phyloP scores from a whole-genome alignment of 2,329 filamentous ascomycete species.

The Aspergillus sp. region DNA sequence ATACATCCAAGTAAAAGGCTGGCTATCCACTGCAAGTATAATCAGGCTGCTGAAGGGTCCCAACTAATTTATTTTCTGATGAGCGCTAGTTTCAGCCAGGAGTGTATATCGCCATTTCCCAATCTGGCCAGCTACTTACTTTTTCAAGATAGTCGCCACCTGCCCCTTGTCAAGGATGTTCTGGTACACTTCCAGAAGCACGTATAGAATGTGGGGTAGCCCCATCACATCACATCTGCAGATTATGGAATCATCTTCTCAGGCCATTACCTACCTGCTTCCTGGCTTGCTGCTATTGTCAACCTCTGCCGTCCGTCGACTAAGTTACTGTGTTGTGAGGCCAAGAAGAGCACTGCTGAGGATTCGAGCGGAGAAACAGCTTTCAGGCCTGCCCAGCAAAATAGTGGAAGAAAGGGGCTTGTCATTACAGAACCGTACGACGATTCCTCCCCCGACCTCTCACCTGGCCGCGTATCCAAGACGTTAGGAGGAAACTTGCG shows the following conservation, averaged over 20 bases:
- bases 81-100: background rate
- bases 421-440: background rate
- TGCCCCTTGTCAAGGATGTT: background rate
- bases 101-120: background rate
- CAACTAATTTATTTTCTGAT: background rate
- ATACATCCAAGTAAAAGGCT: too few relatives aligned
- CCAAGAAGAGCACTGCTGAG: slow-evolving; percentile 17
- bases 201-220: background rate
- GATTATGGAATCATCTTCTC: background rate
- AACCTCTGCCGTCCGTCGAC: background rate
- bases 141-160: background rate
- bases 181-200: background rate
- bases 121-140: background rate
- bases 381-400: slow-evolving; percentile 21
- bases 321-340: background rate
- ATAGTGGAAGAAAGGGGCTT: background rate
- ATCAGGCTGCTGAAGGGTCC: too few relatives aligned
- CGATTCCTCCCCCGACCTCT: background rate
- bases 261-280: background rate
- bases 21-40: too few relatives aligned
- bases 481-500: background rate
- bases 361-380: slow-evolving; percentile 8
- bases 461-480: too few relatives aligned
- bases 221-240: background rate
- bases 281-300: background rate